Base-by-base conservation (phyloP, 257 asterid species). In the Rauvolfia tetraphylla region DNA sequence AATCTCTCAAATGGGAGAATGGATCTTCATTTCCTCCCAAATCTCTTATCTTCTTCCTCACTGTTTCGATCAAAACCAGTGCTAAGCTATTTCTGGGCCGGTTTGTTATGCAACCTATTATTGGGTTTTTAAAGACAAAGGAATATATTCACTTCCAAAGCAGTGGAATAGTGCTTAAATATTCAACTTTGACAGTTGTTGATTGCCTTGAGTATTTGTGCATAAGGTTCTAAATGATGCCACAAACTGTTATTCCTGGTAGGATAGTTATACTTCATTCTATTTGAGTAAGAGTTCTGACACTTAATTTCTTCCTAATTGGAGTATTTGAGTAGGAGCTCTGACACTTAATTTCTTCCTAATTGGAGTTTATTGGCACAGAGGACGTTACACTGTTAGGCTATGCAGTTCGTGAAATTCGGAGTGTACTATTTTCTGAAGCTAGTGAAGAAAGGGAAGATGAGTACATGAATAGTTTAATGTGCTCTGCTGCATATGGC, bases 301-400 rank as follows among this genome's bases (percentile, higher is more conserved):
- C 79, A 58, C 53, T 9, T n/a, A 4, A 68, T 80, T 79, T 80
- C 76, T 88, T 81, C 74, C 75, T 58, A n/a, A 81, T 86, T 80
- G 85, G 87, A 95, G 99, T 95, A 67, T 46, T 68, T 69, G 42
- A 74, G 29, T 85, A 29, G 78, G 67, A 68, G 66, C 83, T 72
- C 81, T 81, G 46, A 86, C 79, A 58, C 53, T 9, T n/a, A 4
- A 68, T 80, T 79, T 80, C 76, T 88, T 81, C 74, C 75, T 58
- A n/a, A 81, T 86, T 80, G 85, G 87, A 95, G 99, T 95, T 92
- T 78, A 89, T 87, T 78, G 85, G 89, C 79, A 90, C 97, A 63
- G 86, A 87, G 79, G 96, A 88, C 82, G 82, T 86, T 81, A 75
- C 71, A 78, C 86, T 92, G 39, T 85, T 95, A 82, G 96, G 91